Evolutionary conservation across 257 asterid genomes (phyloP), one percentile per base, ranked within the genome.

Genomic region (Thymus quinquecostatus): DNA sequence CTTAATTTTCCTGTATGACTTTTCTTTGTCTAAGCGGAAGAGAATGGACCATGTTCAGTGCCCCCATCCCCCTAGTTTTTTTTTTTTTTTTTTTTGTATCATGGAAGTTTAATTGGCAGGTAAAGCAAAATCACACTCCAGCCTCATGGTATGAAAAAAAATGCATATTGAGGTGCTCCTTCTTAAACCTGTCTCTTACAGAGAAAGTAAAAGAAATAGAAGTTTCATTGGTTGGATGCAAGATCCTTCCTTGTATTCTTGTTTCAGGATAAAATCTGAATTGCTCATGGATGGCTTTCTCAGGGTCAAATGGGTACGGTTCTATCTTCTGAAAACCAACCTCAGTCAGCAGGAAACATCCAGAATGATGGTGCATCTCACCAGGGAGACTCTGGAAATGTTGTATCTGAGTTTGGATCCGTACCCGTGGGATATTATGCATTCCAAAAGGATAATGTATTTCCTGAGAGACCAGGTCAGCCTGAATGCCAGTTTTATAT

Each of bases 401-500:
- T 63, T 68, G 92, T 85, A 77, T 82, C 91, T 70, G 96, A 83
- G 78, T 83, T 76, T 75, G 86, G 88, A 68, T 78, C 94, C 57
- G 74, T 84, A 62, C 89, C 90, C 70, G 57, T 85, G 86, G 96
- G 86, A 28, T 88, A 85, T 77, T 87, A 91, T 78, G 86, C 93
- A 78, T 68, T 83, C 67, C 96, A 92, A 80, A 77, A 89, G 78
- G 98, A 90, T 68, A 84, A 81, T 66, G 86, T 87, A 63, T 94
- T 91, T 82, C 99, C 99, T 32, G 98, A 91, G 83, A 90, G 99
- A 81, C 98, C 92, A 14, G 98, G 95, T 56, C 93, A 89, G 79
- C 96, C 96, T 1, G 99, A 94, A 80, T 94, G 99, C 84, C 96
- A 86, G 79, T 91, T 91, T 81, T 94, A 94, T 86, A 77, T 94